Base-by-base conservation (phyloP, 2,329 filamentous ascomycete species). In the Fusarium poae region DNA sequence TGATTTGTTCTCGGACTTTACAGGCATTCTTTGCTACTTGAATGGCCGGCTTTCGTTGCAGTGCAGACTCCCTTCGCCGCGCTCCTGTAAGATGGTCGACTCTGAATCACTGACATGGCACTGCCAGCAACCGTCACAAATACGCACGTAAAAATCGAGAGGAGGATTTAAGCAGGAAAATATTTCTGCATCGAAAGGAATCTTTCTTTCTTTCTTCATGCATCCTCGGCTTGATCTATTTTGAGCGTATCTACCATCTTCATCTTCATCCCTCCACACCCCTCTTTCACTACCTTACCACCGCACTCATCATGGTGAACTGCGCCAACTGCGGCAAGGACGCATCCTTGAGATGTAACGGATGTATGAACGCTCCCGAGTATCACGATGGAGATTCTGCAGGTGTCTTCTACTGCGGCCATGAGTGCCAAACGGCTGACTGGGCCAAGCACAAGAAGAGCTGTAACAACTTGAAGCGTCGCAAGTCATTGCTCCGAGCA, bases 321-420 rank as follows among this genome's bases (percentile, higher is more conserved):
- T 68, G 66, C 35, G 42, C 42, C 15, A 53, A 62, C 32, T 66
- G 66, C 34, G 56, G 48, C 7, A 34, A 27, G 25, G 23, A 43
- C 25, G 65, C 65, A 13, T 46, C 55, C 9, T 13, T 35, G 25
- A 21, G 39, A 18, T 68, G 65, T 27, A 25, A 21, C 6, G 40
- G 46, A 18, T 68, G 65, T 10, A 23, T 32, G 15, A 21, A 15
- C 25, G 51, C 51, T 21, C 65, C 61, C 23, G 61, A 63, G 40
- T 69, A 71, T 20, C n/a, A n/a, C 20, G 34, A 58, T 13, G 65
- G 60, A 37, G 68, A 66, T 45, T 34, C 46, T 25, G 23, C 15
- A n/a, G 18, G 20, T 21, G 20, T 40, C 40, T 50, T 54, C 30
- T 71, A 65, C 53, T 71, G 61, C 50, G 37, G 37, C 25, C 46